phyloP scores from a whole-genome alignment of 2,329 filamentous ascomycete genomes.

The Fusarium domesticum region DNA sequence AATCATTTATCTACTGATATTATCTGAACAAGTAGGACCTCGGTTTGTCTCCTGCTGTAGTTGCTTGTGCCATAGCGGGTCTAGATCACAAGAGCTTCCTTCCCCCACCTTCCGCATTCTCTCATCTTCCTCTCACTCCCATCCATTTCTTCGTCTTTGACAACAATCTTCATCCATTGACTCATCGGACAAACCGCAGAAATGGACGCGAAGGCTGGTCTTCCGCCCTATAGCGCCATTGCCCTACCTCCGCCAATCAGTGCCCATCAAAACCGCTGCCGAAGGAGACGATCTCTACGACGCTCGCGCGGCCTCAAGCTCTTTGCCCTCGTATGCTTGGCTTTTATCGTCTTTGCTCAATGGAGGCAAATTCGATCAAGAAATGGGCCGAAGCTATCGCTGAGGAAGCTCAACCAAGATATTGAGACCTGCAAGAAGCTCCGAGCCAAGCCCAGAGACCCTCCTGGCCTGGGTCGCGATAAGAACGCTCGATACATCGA shows the following conservation, averaged over 20 bases:
- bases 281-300: slow-evolving; percentile 34
- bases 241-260: slow-evolving; percentile 25
- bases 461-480: slow-evolving; percentile 53
- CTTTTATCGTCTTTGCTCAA: slow-evolving; percentile 50
- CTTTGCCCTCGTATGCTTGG: slow-evolving; percentile 46
- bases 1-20: too few relatives aligned
- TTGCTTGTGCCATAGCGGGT: slow-evolving; percentile 20
- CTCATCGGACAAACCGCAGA: background rate
- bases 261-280: slow-evolving; percentile 12
- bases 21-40: too few relatives aligned
- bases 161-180: slow-evolving; percentile 2
- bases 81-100: slow-evolving; percentile 15
- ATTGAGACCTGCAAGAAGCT: slow-evolving; percentile 55
- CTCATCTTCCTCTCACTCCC: background rate
- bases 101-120: slow-evolving; percentile 1
- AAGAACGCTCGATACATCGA: slow-evolving; percentile 60
- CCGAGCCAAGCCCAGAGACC: slow-evolving; percentile 52
- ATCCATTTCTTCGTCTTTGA: slow-evolving; percentile 1
- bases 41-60: slow-evolving; percentile 3
- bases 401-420: slow-evolving; percentile 51
- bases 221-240: slow-evolving; percentile 45
- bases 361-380: slow-evolving; percentile 42
- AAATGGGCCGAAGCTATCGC: slow-evolving; percentile 43
- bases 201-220: slow-evolving; percentile 42
- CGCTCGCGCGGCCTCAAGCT: slow-evolving; percentile 45